phyloP scores from a whole-genome alignment of 352 stramenopile species.

The Pythium phragmiticola region DNA sequence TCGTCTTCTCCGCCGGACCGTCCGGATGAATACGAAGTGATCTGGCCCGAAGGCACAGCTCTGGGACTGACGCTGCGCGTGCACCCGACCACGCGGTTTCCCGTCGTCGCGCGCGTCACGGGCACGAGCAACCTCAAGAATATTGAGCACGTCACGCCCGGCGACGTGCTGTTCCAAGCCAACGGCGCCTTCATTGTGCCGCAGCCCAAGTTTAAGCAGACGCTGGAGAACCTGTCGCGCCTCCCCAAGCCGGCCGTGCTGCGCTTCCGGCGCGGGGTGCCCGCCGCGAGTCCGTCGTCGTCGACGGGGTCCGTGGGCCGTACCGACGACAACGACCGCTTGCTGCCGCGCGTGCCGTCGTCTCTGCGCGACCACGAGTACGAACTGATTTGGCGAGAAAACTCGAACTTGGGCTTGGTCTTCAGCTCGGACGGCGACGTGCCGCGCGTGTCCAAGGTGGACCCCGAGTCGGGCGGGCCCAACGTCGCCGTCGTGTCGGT shows the following conservation, averaged over 20 bases:
- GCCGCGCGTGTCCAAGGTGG: conserved; percentile 81
- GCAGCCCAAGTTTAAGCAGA: conserved; percentile 50
- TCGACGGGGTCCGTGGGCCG: conserved; percentile 7
- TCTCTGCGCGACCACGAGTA: conserved; percentile 72
- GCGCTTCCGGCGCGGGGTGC: conserved; percentile 38
- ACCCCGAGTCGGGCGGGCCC: conserved; percentile 68
- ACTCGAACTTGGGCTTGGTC: conserved; percentile 78
- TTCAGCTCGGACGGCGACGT: conserved; percentile 80
- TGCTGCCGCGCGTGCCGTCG: conserved; percentile 44
- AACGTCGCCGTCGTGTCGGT: conserved; percentile 72
- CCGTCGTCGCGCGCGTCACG: conserved; percentile 42
- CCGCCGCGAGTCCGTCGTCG: conserved; percentile 28
- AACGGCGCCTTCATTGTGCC: conserved; percentile 38
- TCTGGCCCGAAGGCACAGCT: conserved; percentile 40
- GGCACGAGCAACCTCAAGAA: conserved; percentile 46
- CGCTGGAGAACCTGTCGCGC: conserved; percentile 37
- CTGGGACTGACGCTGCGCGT: conserved; percentile 41
- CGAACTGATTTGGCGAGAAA: conserved; percentile 83
- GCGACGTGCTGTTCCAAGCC: conserved; percentile 42
- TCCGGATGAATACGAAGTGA: conserved; percentile 43
- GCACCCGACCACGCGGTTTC: conserved; percentile 41
- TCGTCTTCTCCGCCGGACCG: conserved; percentile 12
- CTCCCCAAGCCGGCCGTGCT: conserved; percentile 44
- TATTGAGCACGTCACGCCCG: conserved; percentile 40
- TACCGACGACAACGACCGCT: conserved; percentile 44